phyloP scores from a whole-genome alignment of 202 grass and related monocot species.

The Musa balbisiana region DNA sequence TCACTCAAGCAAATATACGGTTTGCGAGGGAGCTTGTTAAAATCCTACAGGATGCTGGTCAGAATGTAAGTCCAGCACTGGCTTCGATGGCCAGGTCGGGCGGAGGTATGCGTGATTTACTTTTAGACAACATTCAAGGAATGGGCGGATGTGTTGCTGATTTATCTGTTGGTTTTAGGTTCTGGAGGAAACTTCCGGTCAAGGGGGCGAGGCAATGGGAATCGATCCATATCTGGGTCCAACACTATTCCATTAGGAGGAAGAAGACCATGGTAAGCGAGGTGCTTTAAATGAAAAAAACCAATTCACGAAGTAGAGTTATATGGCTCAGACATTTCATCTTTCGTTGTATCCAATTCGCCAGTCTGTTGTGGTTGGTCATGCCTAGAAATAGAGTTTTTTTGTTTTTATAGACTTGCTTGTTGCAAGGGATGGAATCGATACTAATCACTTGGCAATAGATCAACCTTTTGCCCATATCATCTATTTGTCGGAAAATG shows the following conservation, averaged over 20 bases:
- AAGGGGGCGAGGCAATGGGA: conserved; percentile 54
- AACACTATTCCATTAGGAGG: conserved; percentile 42
- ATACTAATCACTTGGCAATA: too few species aligned
- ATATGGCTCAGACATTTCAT: too few species aligned
- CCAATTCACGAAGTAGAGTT: background rate
- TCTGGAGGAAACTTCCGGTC: conserved; percentile 52
- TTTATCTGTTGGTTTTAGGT: conserved; percentile 15
- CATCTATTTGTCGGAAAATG: too few species aligned
- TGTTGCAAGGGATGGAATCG: too few species aligned
- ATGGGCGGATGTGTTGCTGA: background rate
- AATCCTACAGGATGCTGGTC: conserved; percentile 70
- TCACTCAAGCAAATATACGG: conserved; percentile 61
- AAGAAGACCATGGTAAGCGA: conserved; percentile 33
- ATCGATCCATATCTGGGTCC: conserved; percentile 44
- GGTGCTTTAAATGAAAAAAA: background rate
- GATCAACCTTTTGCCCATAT: too few species aligned
- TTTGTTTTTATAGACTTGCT: too few species aligned
- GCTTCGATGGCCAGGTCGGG: conserved; percentile 53
- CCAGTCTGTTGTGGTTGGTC: too few species aligned
- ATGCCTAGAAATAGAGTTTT: too few species aligned
- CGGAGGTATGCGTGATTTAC: conserved; percentile 32
- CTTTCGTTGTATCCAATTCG: too few species aligned
- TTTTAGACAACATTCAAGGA: background rate
- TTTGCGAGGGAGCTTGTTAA: conserved; percentile 81
- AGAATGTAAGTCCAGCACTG: conserved; percentile 67